Percentiles rank a stretch among this genome's conserved stretches.
phyloP scores from a whole-genome alignment of 208 protist species.

The Trypanosoma platydactyli region DNA sequence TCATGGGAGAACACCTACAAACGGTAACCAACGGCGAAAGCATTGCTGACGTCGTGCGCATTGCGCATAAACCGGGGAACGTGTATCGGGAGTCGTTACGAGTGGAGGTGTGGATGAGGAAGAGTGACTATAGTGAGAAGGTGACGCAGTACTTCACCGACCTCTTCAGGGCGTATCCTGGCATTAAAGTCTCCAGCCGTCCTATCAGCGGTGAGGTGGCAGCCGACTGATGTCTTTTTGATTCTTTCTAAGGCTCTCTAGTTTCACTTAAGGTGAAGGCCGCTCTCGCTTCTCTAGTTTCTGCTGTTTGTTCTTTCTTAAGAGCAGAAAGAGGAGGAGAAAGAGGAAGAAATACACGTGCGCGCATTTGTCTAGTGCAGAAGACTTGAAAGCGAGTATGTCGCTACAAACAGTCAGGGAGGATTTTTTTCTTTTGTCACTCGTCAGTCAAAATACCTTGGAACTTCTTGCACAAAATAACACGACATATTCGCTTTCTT shows the following conservation, averaged over 20 bases:
- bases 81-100: slow-evolving; percentile 59
- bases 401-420: not conserved
- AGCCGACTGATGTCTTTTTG: slow-evolving; percentile 1
- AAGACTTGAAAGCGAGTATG: not conserved
- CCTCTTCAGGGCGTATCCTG: slow-evolving; percentile 44
- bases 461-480: too few relatives aligned
- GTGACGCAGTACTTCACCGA: slow-evolving; percentile 59
- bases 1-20: slow-evolving; percentile 69
- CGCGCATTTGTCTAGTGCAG: not conserved
- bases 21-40: slow-evolving; percentile 44
- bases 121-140: slow-evolving; percentile 33
- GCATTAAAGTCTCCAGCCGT: slow-evolving; percentile 38
- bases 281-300: not conserved
- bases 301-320: not conserved
- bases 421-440: not conserved
- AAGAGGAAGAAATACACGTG: not conserved
- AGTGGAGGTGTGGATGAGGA: slow-evolving; percentile 71
- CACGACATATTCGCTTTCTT: too few relatives aligned
- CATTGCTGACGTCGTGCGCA: slow-evolving; percentile 69
- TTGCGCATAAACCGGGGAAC: slow-evolving; percentile 64
- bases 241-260: not conserved
- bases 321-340: not conserved
- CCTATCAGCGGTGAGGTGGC: slow-evolving; percentile 13
- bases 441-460: too few relatives aligned
- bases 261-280: not conserved